These are phyloP conservation scores for Botrytis galanthina DNA, from an alignment of 2,329 filamentous ascomycete species.

Conservation along the genomic window DNA sequence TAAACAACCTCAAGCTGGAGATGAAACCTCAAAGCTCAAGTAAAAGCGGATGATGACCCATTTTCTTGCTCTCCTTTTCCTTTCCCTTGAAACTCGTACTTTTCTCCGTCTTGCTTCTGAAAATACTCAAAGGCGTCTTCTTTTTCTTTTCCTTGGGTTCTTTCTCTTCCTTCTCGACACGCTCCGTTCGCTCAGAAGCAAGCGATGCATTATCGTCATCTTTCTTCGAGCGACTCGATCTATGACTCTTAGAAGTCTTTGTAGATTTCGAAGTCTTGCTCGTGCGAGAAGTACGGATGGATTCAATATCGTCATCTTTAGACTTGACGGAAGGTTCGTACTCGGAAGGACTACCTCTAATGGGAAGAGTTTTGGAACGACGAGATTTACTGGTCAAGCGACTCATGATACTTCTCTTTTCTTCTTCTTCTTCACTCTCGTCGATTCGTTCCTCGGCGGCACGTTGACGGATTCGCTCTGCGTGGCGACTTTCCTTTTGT, in stretches of 20 bases:
- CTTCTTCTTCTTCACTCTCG: background rate
- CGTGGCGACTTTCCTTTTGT: slow-evolving; percentile 25
- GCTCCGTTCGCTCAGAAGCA: background rate
- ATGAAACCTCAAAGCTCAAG: background rate
- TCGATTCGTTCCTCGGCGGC: slow-evolving; percentile 25
- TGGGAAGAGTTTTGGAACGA: background rate
- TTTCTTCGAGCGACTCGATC: slow-evolving; percentile 9
- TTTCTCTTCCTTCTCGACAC: background rate
- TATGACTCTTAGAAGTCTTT: background rate
- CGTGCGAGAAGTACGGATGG: background rate
- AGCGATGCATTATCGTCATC: background rate
- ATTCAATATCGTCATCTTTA: slow-evolving; percentile 2
- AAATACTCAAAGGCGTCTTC: slow-evolving; percentile 14
- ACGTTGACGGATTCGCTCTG: slow-evolving; percentile 30
- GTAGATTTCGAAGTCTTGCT: background rate
- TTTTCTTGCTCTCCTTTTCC: slow-evolving; percentile 16
- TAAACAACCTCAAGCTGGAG: background rate
- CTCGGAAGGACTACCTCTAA: background rate
- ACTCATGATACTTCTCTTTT: slow-evolving; percentile 5
- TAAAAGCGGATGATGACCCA: slow-evolving; percentile 20
- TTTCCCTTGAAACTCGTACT: slow-evolving; percentile 8
- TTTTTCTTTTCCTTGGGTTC: slow-evolving; percentile 11
- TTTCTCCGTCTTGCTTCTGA: slow-evolving; percentile 13
- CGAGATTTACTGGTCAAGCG: slow-evolving; percentile 2
- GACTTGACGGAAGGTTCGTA: background rate